Evolutionary conservation across 2,329 filamentous ascomycete species (phyloP).

Genomic region (Cryphonectria naterciae): DNA sequence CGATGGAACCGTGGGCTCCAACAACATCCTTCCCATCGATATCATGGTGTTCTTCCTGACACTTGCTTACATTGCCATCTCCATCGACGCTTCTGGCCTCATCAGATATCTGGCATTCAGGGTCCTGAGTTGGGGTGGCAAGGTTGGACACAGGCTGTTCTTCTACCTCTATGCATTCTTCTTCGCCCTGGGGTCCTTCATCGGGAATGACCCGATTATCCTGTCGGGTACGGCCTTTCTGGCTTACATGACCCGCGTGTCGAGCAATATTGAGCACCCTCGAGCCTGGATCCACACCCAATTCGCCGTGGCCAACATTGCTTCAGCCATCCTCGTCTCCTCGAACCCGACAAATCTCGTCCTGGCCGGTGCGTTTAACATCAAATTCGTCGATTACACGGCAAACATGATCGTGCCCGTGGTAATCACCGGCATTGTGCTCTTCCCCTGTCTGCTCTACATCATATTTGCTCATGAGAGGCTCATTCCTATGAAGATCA

Average conservation of each 20-base stretch:
- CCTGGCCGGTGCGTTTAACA: conserved; percentile 71
- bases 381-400: conserved; percentile 74
- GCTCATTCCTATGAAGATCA: conserved; percentile 67
- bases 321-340: conserved; percentile 75
- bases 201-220: conserved; percentile 78
- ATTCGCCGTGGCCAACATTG: conserved; percentile 73
- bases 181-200: conserved; percentile 67
- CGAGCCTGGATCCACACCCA: conserved; percentile 75
- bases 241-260: conserved; percentile 77
- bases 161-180: conserved; percentile 77
- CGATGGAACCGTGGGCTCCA: conserved; percentile 68
- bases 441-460: conserved; percentile 73
- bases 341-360: conserved; percentile 80
- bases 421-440: conserved; percentile 65
- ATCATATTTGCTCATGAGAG: conserved; percentile 67
- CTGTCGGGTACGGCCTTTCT: conserved; percentile 75
- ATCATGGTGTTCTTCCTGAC: conserved; percentile 78
- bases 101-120: conserved; percentile 73
- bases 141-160: conserved; percentile 69
- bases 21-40: conserved; percentile 70
- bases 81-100: conserved; percentile 74
- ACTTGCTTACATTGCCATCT: conserved; percentile 76
- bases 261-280: conserved; percentile 72
- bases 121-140: conserved; percentile 68
- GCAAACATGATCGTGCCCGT: conserved; percentile 80